These are phyloP conservation scores for Claviceps pazoutovae DNA, from an alignment of 2,329 filamentous ascomycete species.

Conservation along the genomic window DNA sequence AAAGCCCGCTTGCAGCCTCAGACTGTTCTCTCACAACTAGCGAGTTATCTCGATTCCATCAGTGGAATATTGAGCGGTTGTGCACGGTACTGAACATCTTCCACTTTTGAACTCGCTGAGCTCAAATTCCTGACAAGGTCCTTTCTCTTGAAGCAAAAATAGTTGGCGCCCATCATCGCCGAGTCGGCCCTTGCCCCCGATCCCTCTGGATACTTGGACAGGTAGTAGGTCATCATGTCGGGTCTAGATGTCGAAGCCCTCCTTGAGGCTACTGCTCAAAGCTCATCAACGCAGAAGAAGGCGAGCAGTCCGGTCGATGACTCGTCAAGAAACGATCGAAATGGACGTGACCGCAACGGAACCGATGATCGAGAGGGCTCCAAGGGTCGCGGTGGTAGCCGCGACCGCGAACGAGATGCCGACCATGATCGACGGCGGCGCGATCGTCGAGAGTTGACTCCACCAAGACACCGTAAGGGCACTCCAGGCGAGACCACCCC, in stretches of 20 bases:
- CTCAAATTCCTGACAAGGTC: background rate
- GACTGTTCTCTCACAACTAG: background rate
- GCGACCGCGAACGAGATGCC: slow-evolving; percentile 42
- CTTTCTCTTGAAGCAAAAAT: background rate
- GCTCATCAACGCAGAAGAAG: slow-evolving; percentile 36
- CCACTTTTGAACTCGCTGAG: background rate
- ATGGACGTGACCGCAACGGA: slow-evolving; percentile 24
- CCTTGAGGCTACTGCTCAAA: slow-evolving; percentile 69
- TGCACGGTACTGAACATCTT: background rate
- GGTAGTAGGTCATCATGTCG: slow-evolving; percentile 25
- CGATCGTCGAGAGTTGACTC: slow-evolving; percentile 43
- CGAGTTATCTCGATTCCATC: background rate
- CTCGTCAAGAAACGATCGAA: slow-evolving; percentile 30
- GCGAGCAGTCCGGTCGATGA: slow-evolving; percentile 33
- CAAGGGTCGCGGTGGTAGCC: slow-evolving; percentile 41
- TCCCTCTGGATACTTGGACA: background rate
- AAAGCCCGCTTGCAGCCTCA: background rate
- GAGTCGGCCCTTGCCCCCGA: background rate
- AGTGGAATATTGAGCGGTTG: background rate
- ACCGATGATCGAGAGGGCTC: slow-evolving; percentile 38
- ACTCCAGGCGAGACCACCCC: slow-evolving; percentile 51
- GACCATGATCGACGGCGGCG: slow-evolving; percentile 36
- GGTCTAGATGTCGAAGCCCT: slow-evolving; percentile 72
- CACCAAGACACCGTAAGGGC: slow-evolving; percentile 28
- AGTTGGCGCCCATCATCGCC: background rate